Conservation (phyloP, 805 yeast species). For the Cyberlindnera veronae region DNA sequence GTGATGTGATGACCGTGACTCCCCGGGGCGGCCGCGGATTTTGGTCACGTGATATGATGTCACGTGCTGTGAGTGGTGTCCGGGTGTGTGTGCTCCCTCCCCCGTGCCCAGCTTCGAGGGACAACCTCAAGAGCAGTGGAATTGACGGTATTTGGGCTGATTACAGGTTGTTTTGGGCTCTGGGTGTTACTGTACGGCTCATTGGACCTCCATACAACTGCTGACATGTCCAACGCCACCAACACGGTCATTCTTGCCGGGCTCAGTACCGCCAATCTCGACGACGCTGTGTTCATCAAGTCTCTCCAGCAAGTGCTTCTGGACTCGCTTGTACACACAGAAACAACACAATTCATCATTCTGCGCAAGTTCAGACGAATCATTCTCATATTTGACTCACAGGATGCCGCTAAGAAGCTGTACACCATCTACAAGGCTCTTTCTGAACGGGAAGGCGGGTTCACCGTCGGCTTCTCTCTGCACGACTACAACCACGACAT, state of each 20-base stretch:
- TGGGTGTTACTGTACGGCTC: not conserved
- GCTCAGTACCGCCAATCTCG: slow-evolving; percentile 15
- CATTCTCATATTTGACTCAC: slow-evolving; percentile 24
- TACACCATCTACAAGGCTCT: slow-evolving; percentile 3
- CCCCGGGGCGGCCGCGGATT: too few species aligned
- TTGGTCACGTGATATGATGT: too few species aligned
- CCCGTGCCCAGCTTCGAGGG: too few species aligned
- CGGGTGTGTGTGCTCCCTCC: too few species aligned
- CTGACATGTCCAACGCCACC: slow-evolving; percentile 12
- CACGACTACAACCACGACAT: slow-evolving; percentile 13
- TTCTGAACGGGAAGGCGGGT: slow-evolving; percentile 1
- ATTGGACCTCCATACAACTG: not conserved
- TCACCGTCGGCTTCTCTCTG: slow-evolving; percentile 20
- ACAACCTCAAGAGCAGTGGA: too few species aligned
- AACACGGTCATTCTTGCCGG: slow-evolving; percentile 29
- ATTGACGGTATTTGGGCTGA: not conserved
- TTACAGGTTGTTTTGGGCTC: not conserved
- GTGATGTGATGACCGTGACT: not conserved
- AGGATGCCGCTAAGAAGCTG: slow-evolving; percentile 9
- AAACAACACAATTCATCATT: slow-evolving; percentile 28
- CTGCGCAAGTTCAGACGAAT: slow-evolving; percentile 27
- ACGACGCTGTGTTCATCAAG: slow-evolving; percentile 17
- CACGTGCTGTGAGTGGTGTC: slow-evolving; percentile 1
- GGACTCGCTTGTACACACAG: slow-evolving; percentile 14
- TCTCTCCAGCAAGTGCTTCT: slow-evolving; percentile 27